These are phyloP conservation scores for Fusarium lateritium DNA, from an alignment of 2,329 filamentous ascomycete species.

Conservation along the genomic window DNA sequence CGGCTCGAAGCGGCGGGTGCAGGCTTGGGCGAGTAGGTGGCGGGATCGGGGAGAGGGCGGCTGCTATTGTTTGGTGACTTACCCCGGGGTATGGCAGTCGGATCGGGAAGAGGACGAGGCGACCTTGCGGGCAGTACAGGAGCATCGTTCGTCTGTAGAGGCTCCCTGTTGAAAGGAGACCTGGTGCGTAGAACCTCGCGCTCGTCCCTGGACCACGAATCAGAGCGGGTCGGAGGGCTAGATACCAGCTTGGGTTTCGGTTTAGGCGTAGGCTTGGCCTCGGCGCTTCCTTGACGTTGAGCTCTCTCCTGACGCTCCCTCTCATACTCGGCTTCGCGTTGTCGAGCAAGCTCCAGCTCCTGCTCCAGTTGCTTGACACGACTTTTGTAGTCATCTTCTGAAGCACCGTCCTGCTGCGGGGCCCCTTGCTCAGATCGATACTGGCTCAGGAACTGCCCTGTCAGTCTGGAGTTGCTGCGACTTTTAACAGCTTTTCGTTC, in stretches of 20 bases:
- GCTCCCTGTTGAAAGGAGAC: slow-evolving; percentile 58
- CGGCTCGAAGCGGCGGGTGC: slow-evolving; percentile 57
- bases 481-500: slow-evolving; percentile 75
- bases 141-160: slow-evolving; percentile 47
- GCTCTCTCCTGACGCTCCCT: slow-evolving; percentile 68
- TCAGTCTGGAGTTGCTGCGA: slow-evolving; percentile 77
- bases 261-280: slow-evolving; percentile 44
- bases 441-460: slow-evolving; percentile 88
- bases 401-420: slow-evolving; percentile 48
- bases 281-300: slow-evolving; percentile 41
- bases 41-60: slow-evolving; percentile 43
- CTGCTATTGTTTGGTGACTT: slow-evolving; percentile 30
- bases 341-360: slow-evolving; percentile 73
- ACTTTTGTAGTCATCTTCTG: slow-evolving; percentile 67
- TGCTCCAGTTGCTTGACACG: slow-evolving; percentile 86
- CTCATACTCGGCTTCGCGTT: slow-evolving; percentile 76
- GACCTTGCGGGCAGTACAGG: slow-evolving; percentile 48
- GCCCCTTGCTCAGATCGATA: slow-evolving; percentile 78
- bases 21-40: slow-evolving; percentile 38
- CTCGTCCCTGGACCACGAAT: slow-evolving; percentile 77
- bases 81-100: slow-evolving; percentile 49
- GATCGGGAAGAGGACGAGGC: slow-evolving; percentile 69
- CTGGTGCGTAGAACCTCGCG: slow-evolving; percentile 74
- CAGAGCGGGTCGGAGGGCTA: slow-evolving; percentile 62
- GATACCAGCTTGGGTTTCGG: slow-evolving; percentile 54